phyloP scores from a whole-genome alignment of 345 rosid species.

The Lepidium africanum region DNA sequence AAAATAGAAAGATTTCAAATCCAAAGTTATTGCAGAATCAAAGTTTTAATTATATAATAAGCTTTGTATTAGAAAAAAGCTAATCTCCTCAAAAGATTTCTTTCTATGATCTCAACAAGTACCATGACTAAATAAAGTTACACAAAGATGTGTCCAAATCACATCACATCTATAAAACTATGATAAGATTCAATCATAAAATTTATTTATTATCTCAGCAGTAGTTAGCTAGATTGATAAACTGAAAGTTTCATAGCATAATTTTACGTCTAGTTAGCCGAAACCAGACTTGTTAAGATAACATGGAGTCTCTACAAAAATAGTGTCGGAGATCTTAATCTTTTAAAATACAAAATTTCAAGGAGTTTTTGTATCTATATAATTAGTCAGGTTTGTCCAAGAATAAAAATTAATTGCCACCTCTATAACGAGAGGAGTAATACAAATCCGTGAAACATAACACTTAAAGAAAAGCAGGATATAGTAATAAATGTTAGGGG shows the following conservation, averaged over 20 bases:
- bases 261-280: too few relatives aligned
- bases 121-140: conserved; percentile 14
- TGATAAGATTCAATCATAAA: not conserved
- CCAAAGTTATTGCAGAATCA: not conserved
- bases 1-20: not conserved
- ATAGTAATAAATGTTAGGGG: conserved; percentile 10
- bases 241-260: too few relatives aligned
- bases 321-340: too few relatives aligned
- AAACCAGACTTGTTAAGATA: too few relatives aligned
- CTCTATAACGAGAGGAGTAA: conserved; percentile 6
- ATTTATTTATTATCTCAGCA: too few relatives aligned
- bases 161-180: not conserved
- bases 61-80: conserved; percentile 13
- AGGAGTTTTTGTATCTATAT: too few relatives aligned
- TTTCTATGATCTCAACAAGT: conserved; percentile 15
- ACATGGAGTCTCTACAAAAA: too few relatives aligned
- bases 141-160: conserved; percentile 5
- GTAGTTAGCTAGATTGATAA: too few relatives aligned
- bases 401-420: not conserved
- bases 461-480: not conserved
- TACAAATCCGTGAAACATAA: conserved; percentile 24
- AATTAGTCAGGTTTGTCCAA: too few relatives aligned
- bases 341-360: too few relatives aligned
- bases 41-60: not conserved
- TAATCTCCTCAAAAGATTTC: conserved; percentile 18